These are phyloP conservation scores for Cordyceps cicadae DNA, from an alignment of 2,329 filamentous ascomycete genomes.

Conservation along the genomic window DNA sequence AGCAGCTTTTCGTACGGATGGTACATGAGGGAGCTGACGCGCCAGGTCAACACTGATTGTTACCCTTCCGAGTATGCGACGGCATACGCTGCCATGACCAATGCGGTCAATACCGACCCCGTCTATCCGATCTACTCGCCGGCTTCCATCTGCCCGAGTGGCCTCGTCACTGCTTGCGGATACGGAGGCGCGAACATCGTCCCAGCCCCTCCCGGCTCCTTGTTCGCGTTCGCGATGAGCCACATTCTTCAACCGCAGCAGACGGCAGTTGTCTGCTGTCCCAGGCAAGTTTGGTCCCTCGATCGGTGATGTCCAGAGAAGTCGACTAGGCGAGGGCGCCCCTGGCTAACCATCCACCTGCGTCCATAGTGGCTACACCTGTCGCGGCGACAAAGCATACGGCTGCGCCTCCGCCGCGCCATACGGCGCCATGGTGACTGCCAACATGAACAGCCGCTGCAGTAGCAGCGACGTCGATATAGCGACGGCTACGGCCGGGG, in stretches of 20 bases:
- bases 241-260: neutral
- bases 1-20: too few species aligned
- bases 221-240: neutral
- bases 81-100: neutral
- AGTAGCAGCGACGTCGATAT: too few species aligned
- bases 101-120: neutral
- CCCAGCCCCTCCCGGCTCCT: neutral
- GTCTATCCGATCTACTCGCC: neutral
- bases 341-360: neutral
- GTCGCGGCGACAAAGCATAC: neutral
- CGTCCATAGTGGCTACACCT: neutral
- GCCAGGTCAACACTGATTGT: neutral
- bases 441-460: too few species aligned
- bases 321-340: too few species aligned
- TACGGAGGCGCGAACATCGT: neutral
- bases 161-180: neutral
- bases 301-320: neutral
- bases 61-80: neutral
- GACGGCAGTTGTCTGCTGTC: neutral
- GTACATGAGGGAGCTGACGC: neutral
- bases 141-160: neutral
- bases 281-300: neutral
- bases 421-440: too few species aligned
- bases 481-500: too few species aligned
- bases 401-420: too few species aligned